Evolutionary conservation across 148 eudicot genomes (phyloP).

Genomic region (Camellia japonica): DNA sequence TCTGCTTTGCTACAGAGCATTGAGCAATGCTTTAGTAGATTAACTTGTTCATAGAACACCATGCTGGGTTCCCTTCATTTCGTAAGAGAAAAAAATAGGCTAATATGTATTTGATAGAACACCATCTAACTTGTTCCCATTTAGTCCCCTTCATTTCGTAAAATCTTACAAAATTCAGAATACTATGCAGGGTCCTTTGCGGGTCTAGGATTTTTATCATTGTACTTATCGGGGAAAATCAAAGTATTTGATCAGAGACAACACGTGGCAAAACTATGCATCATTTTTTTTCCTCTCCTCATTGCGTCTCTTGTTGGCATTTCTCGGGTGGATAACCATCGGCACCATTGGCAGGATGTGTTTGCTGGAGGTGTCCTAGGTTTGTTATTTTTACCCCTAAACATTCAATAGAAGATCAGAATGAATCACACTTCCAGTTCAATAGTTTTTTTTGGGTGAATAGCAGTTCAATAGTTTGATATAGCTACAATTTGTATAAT

Average conservation of each 20-base stretch:
- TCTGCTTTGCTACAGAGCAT: neutral
- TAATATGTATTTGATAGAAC: neutral
- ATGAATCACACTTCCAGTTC: neutral
- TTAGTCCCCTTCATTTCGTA: too few relatives aligned
- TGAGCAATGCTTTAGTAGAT: too few relatives aligned
- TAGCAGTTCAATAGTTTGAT: neutral
- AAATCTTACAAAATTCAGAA: conserved; percentile 1
- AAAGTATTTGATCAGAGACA: conserved; percentile 66
- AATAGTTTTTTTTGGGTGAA: neutral
- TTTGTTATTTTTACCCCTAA: conserved; percentile 15
- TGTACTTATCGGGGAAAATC: conserved; percentile 69
- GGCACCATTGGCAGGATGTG: conserved; percentile 97
- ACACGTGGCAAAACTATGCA: conserved; percentile 73
- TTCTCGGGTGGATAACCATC: conserved; percentile 90
- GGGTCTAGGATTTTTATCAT: conserved; percentile 76
- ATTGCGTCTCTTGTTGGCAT: conserved; percentile 71
- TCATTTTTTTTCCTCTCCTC: conserved; percentile 62
- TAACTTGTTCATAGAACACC: neutral
- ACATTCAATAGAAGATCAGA: neutral
- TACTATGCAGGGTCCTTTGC: conserved; percentile 83
- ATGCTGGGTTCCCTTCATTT: neutral
- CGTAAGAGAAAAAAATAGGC: neutral
- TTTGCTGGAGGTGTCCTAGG: conserved; percentile 79
- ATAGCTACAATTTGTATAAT: neutral
- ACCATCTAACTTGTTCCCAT: too few relatives aligned